phyloP scores from a whole-genome alignment of 1,139 yeast genomes.

The Candida pseudocylindracea region DNA sequence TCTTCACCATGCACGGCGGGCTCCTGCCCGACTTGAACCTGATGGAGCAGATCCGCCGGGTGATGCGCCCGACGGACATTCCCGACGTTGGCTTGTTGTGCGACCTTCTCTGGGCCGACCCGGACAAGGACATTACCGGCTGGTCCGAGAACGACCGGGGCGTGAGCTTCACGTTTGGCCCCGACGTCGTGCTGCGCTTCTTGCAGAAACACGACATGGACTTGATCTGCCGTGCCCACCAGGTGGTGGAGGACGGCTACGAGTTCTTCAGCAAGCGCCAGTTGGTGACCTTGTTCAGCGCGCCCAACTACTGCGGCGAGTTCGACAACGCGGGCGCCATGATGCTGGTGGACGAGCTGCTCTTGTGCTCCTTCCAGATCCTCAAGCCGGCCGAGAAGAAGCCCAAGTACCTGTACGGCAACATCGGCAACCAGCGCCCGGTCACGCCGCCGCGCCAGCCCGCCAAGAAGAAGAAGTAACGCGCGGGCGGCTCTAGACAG shows the following conservation, averaged over 20 bases:
- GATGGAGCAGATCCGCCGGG: slow-evolving; percentile 96
- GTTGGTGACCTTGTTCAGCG: slow-evolving; percentile 1
- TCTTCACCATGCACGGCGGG: slow-evolving; percentile 98
- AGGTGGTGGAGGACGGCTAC: slow-evolving; percentile 88
- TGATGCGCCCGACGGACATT: slow-evolving; percentile 96
- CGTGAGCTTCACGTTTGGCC: slow-evolving; percentile 92
- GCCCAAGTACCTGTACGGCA: slow-evolving; percentile 38
- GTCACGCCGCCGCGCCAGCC: slow-evolving; percentile 45
- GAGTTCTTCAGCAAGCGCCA: slow-evolving; percentile 1
- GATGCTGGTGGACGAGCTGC: slow-evolving; percentile 12
- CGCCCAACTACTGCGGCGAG: slow-evolving; percentile 1
- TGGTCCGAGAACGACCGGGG: slow-evolving; percentile 99
- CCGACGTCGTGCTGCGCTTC: slow-evolving; percentile 87
- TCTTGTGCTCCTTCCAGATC: slow-evolving; percentile 92
- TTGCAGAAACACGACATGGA: slow-evolving; percentile 94
- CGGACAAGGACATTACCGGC: slow-evolving; percentile 91
- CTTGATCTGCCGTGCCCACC: slow-evolving; percentile 93
- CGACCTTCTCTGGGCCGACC: slow-evolving; percentile 95
- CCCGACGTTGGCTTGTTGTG: slow-evolving; percentile 93
- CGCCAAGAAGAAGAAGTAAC: no score
- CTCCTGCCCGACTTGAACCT: slow-evolving; percentile 89
- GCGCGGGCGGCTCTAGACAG: no score
- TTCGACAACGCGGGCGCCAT: slow-evolving; percentile 1
- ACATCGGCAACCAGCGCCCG: slow-evolving; percentile 27
- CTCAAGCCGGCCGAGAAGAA: slow-evolving; percentile 95